A percentile compares a stretch with the other conserved stretches of the same genome.
Conservation (phyloP, 768 basidiomycete species). For the Kwoniella botswanensis region DNA sequence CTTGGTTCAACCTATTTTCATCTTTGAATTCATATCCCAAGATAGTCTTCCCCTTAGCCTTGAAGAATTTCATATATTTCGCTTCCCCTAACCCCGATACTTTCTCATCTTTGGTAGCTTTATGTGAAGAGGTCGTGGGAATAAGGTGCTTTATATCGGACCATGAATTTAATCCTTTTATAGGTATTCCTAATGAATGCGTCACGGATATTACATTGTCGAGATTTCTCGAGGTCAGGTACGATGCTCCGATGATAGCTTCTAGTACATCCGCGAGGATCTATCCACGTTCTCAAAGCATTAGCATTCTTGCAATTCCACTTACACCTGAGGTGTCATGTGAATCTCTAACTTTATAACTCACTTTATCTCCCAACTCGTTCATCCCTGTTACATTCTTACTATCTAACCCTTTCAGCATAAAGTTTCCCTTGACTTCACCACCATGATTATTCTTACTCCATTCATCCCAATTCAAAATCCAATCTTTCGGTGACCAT, state of each 20-base stretch:
- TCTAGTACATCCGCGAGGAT: conserved; percentile 47
- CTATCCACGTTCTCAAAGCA: conserved; percentile 18
- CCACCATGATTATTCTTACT: not conserved
- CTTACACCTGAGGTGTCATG: not conserved
- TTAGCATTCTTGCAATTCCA: not conserved
- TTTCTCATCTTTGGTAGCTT: not conserved
- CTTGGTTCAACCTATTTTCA: conserved; percentile 19
- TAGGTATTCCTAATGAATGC: conserved; percentile 17
- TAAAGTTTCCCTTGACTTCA: not conserved
- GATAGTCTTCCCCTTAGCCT: conserved; percentile 3
- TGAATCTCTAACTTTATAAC: not conserved
- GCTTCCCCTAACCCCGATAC: not conserved
- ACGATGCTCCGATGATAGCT: conserved; percentile 43
- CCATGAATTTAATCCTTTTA: conserved; percentile 21
- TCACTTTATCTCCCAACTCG: conserved; percentile 43
- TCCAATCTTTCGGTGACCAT: conserved; percentile 35
- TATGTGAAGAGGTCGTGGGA: not conserved
- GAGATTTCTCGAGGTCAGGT: conserved; percentile 29
- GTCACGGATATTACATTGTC: conserved; percentile 15
- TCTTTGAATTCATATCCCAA: conserved; percentile 41
- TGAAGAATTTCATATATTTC: conserved; percentile 34
- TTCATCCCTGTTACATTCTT: conserved; percentile 5
- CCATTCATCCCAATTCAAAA: conserved; percentile 4
- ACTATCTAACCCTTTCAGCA: conserved; percentile 3
- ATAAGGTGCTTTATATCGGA: conserved; percentile 12